These are phyloP conservation scores for Globisporangium iwayamae DNA, from an alignment of 352 stramenopile species.

Conservation along the genomic window DNA sequence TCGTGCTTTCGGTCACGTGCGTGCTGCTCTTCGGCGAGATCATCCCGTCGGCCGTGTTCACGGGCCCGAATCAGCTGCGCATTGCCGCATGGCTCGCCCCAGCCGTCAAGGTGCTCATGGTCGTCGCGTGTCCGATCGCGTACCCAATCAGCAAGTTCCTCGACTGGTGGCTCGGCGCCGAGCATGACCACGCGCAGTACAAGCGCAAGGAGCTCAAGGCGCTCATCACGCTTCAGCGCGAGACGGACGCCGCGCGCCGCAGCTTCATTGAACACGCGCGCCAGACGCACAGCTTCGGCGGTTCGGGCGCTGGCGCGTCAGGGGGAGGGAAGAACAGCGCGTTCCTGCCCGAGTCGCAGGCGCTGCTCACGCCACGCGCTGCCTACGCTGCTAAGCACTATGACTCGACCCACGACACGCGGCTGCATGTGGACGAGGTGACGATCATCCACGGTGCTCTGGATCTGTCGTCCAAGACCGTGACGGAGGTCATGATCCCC, in stretches of 20 bases:
- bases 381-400: slow-evolving; percentile 25
- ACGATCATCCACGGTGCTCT: slow-evolving; percentile 91
- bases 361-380: slow-evolving; percentile 23
- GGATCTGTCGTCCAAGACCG: slow-evolving; percentile 83
- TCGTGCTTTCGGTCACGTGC: slow-evolving; percentile 92
- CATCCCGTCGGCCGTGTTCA: slow-evolving; percentile 93
- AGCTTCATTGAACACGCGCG: slow-evolving; percentile 30
- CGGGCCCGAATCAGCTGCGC: slow-evolving; percentile 89
- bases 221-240: slow-evolving; percentile 74
- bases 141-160: slow-evolving; percentile 90
- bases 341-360: slow-evolving; percentile 19
- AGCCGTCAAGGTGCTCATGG: slow-evolving; percentile 86
- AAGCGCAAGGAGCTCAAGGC: slow-evolving; percentile 89
- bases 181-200: slow-evolving; percentile 76
- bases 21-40: slow-evolving; percentile 97
- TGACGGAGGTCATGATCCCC: slow-evolving; percentile 85
- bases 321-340: slow-evolving; percentile 2
- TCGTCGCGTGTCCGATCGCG: slow-evolving; percentile 84
- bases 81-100: slow-evolving; percentile 83
- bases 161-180: slow-evolving; percentile 82
- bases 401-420: slow-evolving; percentile 36
- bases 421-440: slow-evolving; percentile 82
- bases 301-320: too few relatives aligned
- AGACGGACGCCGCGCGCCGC: slow-evolving; percentile 41
- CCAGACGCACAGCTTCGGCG: background rate